Conservation (phyloP, 2,329 filamentous ascomycete genomes). For the Calonectria henricotiae region DNA sequence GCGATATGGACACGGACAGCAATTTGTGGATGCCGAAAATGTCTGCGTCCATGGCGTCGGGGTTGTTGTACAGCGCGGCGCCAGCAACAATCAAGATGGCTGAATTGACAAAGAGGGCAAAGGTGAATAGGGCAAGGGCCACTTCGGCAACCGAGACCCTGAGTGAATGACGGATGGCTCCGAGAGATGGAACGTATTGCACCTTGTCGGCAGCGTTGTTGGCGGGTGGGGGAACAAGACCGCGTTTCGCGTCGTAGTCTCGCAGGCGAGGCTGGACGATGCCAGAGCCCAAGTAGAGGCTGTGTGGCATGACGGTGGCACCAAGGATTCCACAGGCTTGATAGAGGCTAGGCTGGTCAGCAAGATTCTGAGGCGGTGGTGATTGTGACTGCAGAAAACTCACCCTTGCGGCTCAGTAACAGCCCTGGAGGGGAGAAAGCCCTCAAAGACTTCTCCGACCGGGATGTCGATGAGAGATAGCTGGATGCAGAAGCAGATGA, state of each 20-base stretch:
- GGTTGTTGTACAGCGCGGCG: slow-evolving; percentile 78
- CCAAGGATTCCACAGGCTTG: slow-evolving; percentile 84
- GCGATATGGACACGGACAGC: slow-evolving; percentile 78
- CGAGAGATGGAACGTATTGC: slow-evolving; percentile 80
- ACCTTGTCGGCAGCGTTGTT: slow-evolving; percentile 62
- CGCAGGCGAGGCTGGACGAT: slow-evolving; percentile 78
- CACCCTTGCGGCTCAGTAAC: slow-evolving; percentile 73
- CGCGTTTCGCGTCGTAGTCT: slow-evolving; percentile 74
- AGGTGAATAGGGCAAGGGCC: slow-evolving; percentile 82
- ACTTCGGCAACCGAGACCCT: slow-evolving; percentile 83
- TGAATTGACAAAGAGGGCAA: slow-evolving; percentile 88
- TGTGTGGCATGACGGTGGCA: slow-evolving; percentile 83
- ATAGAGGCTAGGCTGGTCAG: slow-evolving; percentile 63
- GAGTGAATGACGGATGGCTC: slow-evolving; percentile 82
- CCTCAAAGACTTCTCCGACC: slow-evolving; percentile 74
- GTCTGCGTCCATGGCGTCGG: slow-evolving; percentile 78
- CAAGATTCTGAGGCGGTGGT: slow-evolving; percentile 18
- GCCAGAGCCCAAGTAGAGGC: slow-evolving; percentile 78
- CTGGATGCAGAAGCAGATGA: slow-evolving; percentile 81
- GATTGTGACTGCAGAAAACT: slow-evolving; percentile 34
- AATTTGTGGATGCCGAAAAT: slow-evolving; percentile 88
- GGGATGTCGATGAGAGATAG: slow-evolving; percentile 74
- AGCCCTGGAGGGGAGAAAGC: slow-evolving; percentile 76
- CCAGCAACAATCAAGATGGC: slow-evolving; percentile 88
- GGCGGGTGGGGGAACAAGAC: slow-evolving; percentile 63